Conservation (phyloP, 805 yeast species). For the Zygotorulaspora chibaensis region DNA sequence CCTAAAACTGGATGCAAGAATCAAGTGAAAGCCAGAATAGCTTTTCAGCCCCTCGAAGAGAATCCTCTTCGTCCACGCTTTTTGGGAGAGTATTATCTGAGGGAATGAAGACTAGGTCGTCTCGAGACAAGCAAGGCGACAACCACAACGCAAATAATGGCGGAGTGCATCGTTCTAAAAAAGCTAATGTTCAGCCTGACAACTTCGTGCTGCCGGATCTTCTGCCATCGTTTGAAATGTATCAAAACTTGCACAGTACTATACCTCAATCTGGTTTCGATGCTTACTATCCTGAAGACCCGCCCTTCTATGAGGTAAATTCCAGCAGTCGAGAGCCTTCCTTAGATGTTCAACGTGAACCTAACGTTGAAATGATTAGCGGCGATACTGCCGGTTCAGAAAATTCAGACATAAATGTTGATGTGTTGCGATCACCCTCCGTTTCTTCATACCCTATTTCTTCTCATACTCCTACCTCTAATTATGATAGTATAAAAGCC, state of each 20-base stretch:
- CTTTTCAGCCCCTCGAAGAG: too few species aligned
- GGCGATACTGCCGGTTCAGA: slow-evolving; percentile 1
- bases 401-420: neutral
- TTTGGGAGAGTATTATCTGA: too few species aligned
- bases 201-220: slow-evolving; percentile 12
- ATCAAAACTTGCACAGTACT: slow-evolving; percentile 26
- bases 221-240: slow-evolving; percentile 29
- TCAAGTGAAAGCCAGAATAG: too few species aligned
- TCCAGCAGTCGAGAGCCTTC: neutral
- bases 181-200: neutral
- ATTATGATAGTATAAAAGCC: slow-evolving; percentile 13
- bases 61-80: too few species aligned
- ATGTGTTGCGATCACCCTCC: neutral
- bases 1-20: too few species aligned
- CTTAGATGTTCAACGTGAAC: neutral
- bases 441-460: neutral
- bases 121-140: too few species aligned
- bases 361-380: neutral
- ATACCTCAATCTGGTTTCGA: slow-evolving; percentile 24
- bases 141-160: too few species aligned
- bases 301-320: slow-evolving; percentile 13
- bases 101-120: too few species aligned
- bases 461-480: slow-evolving; percentile 11
- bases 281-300: slow-evolving; percentile 20
- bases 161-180: too few species aligned